Base-by-base conservation (phyloP, 768 basidiomycete genomes). In the Lepiota brunneoincarnata region DNA sequence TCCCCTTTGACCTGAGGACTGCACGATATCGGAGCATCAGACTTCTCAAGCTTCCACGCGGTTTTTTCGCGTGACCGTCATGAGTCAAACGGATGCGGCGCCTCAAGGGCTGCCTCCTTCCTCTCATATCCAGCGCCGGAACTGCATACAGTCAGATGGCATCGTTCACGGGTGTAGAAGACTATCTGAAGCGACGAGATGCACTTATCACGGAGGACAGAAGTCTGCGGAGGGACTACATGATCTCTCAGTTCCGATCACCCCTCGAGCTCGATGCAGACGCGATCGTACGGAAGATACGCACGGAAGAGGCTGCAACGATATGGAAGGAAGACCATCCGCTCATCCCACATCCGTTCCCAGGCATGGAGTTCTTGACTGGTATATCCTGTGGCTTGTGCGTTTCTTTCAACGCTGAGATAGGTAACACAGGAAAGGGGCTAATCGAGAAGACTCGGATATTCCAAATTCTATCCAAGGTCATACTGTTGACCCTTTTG, bases 401-500 rank as follows among this genome's bases (percentile, higher is more conserved):
- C 11, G 11, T 31, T 9, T 9, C 31, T 31, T 31, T 31, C 7
- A 31, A 10, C 7, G 11, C 11, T 31, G 31, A 31, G 11, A 31
- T 10, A 9, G 11, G 31, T 9, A 31, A 31, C n/a, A 24, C 58
- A 84, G 83, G 83, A 38, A 79, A 76, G 61, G 66, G 63, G 40
- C 75, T 84, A 40, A 87, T 90, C 36, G 65, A 80, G 53, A 75
- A 76, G 59, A 89, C 88, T 0, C 72, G 72, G 55, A 64, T 91
- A 24, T 90, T 87, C 59, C 11, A 46, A 6, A 38, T 54, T 6
- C 61, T 91, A 52, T 75, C 71, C 61, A 84, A 83, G 78, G 87
- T 79, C 35, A 47, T 20, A 31, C 11, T 10, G 2, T 31, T 31
- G 4, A 10, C 26, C 35, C 39, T 9, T 23, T 14, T 7, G 18